A percentile compares a stretch with the other conserved stretches of the same genome.
These are phyloP conservation scores for Candida cerambycidarum DNA, from an alignment of 805 yeast species.

Conservation along the genomic window DNA sequence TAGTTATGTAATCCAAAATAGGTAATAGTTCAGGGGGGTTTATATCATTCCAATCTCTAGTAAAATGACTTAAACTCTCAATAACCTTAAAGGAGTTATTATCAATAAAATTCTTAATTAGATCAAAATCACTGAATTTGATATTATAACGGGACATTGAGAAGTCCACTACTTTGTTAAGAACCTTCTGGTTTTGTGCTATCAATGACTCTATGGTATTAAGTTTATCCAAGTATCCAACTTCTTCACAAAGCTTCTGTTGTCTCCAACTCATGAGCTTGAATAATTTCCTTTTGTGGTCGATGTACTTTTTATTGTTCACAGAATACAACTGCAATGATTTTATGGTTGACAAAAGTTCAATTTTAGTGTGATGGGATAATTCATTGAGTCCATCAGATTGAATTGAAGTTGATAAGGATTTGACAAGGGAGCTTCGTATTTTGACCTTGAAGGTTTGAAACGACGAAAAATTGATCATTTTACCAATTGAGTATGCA, in stretches of 20 bases:
- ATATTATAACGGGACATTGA: constrained; percentile 47
- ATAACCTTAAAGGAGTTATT: constrained; percentile 41
- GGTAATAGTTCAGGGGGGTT: constrained; percentile 40
- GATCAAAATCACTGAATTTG: constrained; percentile 32
- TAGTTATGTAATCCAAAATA: constrained; percentile 49
- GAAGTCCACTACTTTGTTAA: constrained; percentile 46
- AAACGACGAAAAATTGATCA: constrained; percentile 2
- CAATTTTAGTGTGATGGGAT: constrained; percentile 22
- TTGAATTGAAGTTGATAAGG: neutral
- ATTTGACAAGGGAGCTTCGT: neutral
- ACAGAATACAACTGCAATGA: constrained; percentile 46
- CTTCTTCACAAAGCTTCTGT: constrained; percentile 50
- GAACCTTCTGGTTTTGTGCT: constrained; percentile 45
- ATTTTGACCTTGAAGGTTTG: constrained; percentile 1
- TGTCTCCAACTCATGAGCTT: constrained; percentile 55
- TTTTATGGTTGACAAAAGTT: constrained; percentile 43
- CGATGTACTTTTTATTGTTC: constrained; percentile 44
- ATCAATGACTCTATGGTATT: constrained; percentile 48
- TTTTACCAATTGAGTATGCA: constrained; percentile 3
- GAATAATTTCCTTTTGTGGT: constrained; percentile 42
- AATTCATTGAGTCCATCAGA: constrained; percentile 11
- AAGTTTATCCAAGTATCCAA: constrained; percentile 57
- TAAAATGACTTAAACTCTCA: constrained; percentile 72
- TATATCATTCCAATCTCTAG: constrained; percentile 71
- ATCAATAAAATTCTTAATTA: constrained; percentile 13